Base-by-base conservation (phyloP, 2,329 filamentous ascomycete genomes). In the Sporothrix mexicana region DNA sequence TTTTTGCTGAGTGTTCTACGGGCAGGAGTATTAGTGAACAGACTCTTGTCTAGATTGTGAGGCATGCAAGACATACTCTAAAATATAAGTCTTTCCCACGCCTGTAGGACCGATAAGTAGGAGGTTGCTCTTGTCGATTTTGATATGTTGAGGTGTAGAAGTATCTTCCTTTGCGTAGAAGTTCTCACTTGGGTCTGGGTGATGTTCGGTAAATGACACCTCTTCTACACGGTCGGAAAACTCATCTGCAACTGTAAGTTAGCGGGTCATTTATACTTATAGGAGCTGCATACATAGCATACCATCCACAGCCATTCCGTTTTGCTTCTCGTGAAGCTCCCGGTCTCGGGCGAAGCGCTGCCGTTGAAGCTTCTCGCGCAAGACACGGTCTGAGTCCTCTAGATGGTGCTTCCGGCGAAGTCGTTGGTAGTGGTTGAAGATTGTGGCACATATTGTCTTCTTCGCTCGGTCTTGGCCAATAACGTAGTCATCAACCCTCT, bases 391-490 rank as follows among this genome's bases (percentile, higher is more conserved):
- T 73, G 87, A 84, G 36, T 93, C 89, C 78, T 97, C 94, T 71
- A 95, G 90, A 76, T 96, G 89, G 73, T 91, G 89, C 67, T 94
- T 86, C 78, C 94, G 88, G 30, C 95, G 91, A 74, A 97, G 88
- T 64, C 93, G 90, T 81, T 98, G 94, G 80, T 98, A 98, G 80
- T 99, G 96, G 79, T 98, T 98, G 84, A 97, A 98, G 41, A 99
- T 93, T 7, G 95, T 94, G 3, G 95, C 92, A 76, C 94, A 96
- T 75, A 98, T 90, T 15, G 95, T 93, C 81, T 97, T 97, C 86
- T 99, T 96, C 17, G 96, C 94, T 74, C 94, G 90, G 76, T 98
- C 94, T 81, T 99, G 96, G 55, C 95, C 96, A 3, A 99, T 95
- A 1, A 99, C 95, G 80, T 97, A 99, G 79, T 96, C 93, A 80